Evolutionary conservation across 2,329 filamentous ascomycete genomes (phyloP), one percentile per base, ranked within the genome.

Genomic region (Cercospora sp.): DNA sequence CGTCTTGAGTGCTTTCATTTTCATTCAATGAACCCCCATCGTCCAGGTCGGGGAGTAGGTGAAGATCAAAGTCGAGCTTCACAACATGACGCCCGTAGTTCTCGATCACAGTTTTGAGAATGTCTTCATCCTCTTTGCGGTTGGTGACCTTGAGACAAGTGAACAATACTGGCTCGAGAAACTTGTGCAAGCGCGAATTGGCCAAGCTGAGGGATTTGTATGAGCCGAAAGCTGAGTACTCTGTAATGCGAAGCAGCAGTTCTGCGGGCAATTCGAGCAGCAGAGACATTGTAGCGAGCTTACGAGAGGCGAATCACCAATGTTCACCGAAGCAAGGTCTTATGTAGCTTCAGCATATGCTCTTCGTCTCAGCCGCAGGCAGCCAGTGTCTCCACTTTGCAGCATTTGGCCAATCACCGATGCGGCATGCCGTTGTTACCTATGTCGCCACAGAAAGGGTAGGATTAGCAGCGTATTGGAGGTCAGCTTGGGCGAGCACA

Each of bases 51-150:
- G 65, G 65, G n/a, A 24, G 40, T 12, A 62, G 21, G 49, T 58
- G 61, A 10, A 61, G 45, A 37, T 58, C 60, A 28, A 66, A 66
- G 12, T 28, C n/a, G 1, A 66, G 18, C 61, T 63, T 55, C 18
- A 26, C 28, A 3, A 59, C 55, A n/a, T 63, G 49, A 9, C 65
- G 59, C 18, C 65, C 60, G 37, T 63, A 51, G n/a, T 66, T 66
- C 21, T 63, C 28, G 7, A 62, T 32, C 34, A 66, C 53, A 3
- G 45, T 12, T 16, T 18, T 21, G 16, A 62, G 28, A 37, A 37
- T 18, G 4, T 51, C 24, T 30, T 55, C 51, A 6, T 57, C 61
- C 13, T 58, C 26, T 59, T 34, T 51, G 2, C 40, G 30, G 28
- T 66, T 66, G 45, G 18, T 63, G 21, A 60, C 59, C 13, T 51